A percentile compares a stretch with the other conserved stretches of the same genome.
Conservation (phyloP, 768 basidiomycete species). For the Tephrocybe sp. region DNA sequence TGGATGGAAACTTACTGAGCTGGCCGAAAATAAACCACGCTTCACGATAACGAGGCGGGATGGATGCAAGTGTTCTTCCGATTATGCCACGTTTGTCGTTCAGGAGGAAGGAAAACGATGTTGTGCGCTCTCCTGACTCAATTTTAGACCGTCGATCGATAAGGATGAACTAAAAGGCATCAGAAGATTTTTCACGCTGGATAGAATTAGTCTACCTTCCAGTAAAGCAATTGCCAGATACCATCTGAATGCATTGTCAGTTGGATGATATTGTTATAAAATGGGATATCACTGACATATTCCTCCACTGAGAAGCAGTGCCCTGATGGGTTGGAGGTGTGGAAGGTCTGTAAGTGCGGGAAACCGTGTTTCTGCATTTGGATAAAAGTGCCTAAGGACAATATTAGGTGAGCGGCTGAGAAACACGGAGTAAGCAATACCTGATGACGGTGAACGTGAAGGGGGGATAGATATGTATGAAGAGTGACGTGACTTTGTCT, state of each 20-base stretch:
- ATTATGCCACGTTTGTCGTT: constrained; percentile 87
- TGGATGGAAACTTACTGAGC: constrained; percentile 48
- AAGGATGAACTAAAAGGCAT: constrained; percentile 64
- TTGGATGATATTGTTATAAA: background rate
- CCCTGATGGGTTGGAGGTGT: constrained; percentile 64
- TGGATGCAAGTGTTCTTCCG: constrained; percentile 61
- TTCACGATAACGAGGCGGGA: constrained; percentile 63
- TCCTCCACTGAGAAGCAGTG: constrained; percentile 74
- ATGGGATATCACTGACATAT: constrained; percentile 63
- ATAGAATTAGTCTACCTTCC: constrained; percentile 57
- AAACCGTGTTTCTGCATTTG: constrained; percentile 74
- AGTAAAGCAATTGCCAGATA: constrained; percentile 91
- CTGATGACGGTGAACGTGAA: constrained; percentile 89
- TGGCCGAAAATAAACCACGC: constrained; percentile 83
- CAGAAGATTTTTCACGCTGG: background rate
- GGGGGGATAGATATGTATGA: constrained; percentile 92
- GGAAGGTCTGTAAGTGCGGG: constrained; percentile 77
- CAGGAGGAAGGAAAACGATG: constrained; percentile 84
- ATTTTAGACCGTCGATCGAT: constrained; percentile 88
- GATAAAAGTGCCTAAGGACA: constrained; percentile 79
- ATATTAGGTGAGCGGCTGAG: background rate
- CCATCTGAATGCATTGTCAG: constrained; percentile 54
- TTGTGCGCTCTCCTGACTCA: constrained; percentile 85
- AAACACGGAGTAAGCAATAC: constrained; percentile 32
- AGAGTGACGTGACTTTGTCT: constrained; percentile 94